Percentiles rank a stretch among this genome's conserved stretches.
Conservation (phyloP, 306 rosid genomes). For the Malus asiatica region DNA sequence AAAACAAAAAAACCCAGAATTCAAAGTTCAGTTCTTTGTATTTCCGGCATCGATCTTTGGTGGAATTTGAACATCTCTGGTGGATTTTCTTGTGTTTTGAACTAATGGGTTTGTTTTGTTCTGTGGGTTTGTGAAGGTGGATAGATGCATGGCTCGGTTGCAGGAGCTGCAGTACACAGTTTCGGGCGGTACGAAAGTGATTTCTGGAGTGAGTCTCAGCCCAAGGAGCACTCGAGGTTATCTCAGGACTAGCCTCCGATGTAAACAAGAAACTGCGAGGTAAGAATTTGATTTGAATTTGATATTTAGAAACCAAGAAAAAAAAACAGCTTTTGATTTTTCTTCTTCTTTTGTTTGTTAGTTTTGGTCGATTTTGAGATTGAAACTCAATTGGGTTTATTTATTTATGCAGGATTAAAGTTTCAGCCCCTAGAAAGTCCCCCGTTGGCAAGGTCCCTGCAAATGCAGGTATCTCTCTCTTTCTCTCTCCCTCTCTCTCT, state of each 20-base stretch:
- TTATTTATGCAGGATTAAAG: conserved; percentile 42
- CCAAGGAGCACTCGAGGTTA: conserved; percentile 88
- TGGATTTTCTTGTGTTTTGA: background rate
- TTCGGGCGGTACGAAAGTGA: conserved; percentile 67
- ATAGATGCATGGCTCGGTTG: conserved; percentile 74
- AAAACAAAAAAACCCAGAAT: background rate
- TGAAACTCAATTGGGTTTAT: conserved; percentile 17
- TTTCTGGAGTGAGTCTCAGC: conserved; percentile 80
- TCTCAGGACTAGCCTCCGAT: conserved; percentile 80
- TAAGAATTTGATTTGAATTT: background rate
- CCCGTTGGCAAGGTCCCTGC: conserved; percentile 75
- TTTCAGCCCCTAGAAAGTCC: conserved; percentile 47
- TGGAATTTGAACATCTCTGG: background rate
- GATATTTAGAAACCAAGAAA: background rate
- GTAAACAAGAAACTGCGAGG: conserved; percentile 91
- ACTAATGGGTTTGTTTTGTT: background rate
- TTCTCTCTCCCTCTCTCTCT: background rate
- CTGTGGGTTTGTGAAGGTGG: conserved; percentile 60
- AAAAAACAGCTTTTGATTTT: background rate
- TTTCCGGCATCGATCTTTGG: background rate
- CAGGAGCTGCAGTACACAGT: conserved; percentile 88
- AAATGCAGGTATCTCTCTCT: conserved; percentile 21
- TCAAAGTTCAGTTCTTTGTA: background rate
- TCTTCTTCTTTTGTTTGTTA: no score
- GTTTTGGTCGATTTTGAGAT: background rate